Evolutionary conservation across 2,329 filamentous ascomycete genomes (phyloP), one percentile per base, ranked within the genome.

Genomic region (Chalara sp.): DNA sequence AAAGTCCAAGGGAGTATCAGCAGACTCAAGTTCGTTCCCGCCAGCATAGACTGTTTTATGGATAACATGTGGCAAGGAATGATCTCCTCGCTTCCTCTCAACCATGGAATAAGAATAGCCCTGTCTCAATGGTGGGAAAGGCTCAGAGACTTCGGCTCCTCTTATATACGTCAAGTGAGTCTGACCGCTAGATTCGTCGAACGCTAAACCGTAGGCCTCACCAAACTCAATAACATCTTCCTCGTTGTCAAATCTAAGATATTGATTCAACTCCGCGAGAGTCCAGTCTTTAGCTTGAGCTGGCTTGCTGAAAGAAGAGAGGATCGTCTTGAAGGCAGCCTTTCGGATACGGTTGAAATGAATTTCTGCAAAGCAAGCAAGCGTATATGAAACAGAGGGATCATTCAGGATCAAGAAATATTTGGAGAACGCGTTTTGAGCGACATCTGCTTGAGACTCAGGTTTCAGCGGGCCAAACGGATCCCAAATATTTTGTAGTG

Each of bases 321-420:
- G 74, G 28, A 85, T 67, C 12, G 76, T 75, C 49, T 74, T 73
- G 13, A 86, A 63, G 12, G 83, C 76, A 10, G 75, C 73, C 49
- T 79, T 78, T 40, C 83, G 79, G 32, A 85, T 69, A 35, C 74
- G 71, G 40, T 79, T 77, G 52, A 86, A 84, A 60, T 84, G 80
- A n/a, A 82, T 78, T 60, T 86, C 82, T 6, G 81, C 81, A 53
- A 86, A 78, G 58, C 83, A 86, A 11, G 81, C 83, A 80, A 86
- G 84, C 1, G 80, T 84, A 61, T 86, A 86, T 0, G 83, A 85
- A 2, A 84, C 76, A 12, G 70, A 67, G 0, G 71, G 68, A 40
- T 76, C 72, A 56, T 79, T 72, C 31, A 86, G 69, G 45, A 86
- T 81, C 29, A 75, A 71, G 60, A 86, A 84, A 63, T 78, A 84